Evolutionary conservation across 768 basidiomycete species (phyloP), one percentile per base, ranked within the genome.

Genomic region (Ramaria sp.): DNA sequence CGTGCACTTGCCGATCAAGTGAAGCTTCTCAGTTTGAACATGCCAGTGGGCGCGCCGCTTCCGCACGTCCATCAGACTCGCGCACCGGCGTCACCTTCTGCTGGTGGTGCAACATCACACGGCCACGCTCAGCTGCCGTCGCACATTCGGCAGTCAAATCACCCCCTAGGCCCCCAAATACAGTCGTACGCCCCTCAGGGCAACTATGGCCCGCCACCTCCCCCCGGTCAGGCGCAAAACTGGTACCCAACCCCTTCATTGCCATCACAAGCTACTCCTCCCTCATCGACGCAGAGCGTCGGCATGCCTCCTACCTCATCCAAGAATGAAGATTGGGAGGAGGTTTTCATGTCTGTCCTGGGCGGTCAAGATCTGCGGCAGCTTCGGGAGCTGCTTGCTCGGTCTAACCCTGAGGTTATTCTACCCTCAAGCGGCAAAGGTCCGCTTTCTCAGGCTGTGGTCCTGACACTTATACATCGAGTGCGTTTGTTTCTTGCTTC

Each of bases 261-360:
- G 65, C 70, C 71, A 31, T 64, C 63, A n/a, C 53, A 66, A 2
- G 71, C 56, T 42, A 55, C 60, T 17, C 65, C 71, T 0, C 59
- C 59, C 7, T 33, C 56, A 27, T 67, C 71, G 2, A 30, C 38
- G 33, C 58, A 54, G 53, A 50, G 68, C 51, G 37, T 70, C 64
- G 52, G 76, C 67, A 46, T 65, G 70, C 53, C 80, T 80, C 55
- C 72, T 66, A 60, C 72, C 81, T 30, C 78, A 79, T 15, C 77
- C 83, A n/a, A 77, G 63, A 55, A 76, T 46, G 88, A 89, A 65
- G 85, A 88, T 60, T 91, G 89, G 89, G 89, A 91, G 61, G 86
- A 89, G 59, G 79, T 82, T 10, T 91, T 90, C 67, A 75, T 91
- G 37, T 78, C 81, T 17, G 84, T 89, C 34, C 73, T 91, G 54